phyloP scores from a whole-genome alignment of 352 stramenopile genomes.

The Phytophthora ohioensis region DNA sequence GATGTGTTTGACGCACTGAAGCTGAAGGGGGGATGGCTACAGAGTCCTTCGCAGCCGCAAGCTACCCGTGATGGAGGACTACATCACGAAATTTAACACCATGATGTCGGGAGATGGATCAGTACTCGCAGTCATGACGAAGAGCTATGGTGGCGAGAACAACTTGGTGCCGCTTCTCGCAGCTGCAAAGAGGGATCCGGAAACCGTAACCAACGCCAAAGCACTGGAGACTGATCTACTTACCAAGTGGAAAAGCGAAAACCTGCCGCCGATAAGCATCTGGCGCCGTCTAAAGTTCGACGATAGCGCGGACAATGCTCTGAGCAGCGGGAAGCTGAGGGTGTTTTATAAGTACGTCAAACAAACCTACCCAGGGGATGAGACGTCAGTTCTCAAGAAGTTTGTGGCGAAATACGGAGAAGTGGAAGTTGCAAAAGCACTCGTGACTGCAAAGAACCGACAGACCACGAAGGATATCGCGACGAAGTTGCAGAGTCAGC shows the following conservation, averaged over 20 bases:
- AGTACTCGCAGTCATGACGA: background rate
- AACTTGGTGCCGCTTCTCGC: background rate
- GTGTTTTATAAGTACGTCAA: background rate
- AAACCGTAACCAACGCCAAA: background rate
- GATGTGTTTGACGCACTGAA: background rate
- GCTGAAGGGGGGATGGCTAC: background rate
- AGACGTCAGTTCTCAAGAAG: background rate
- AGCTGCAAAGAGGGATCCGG: background rate
- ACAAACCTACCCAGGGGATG: background rate
- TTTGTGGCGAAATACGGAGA: constrained; percentile 1
- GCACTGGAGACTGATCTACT: background rate
- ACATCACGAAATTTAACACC: background rate
- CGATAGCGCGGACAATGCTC: background rate
- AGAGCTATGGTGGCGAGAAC: background rate
- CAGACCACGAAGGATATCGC: background rate
- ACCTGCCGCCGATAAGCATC: background rate
- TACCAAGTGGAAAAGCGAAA: background rate
- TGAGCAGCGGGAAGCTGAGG: background rate
- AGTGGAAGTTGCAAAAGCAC: background rate
- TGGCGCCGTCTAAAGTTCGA: background rate
- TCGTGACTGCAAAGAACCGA: background rate
- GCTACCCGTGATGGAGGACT: background rate
- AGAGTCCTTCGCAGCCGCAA: background rate
- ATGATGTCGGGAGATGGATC: background rate
- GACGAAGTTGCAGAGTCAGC: background rate